Evolutionary conservation across 2,329 filamentous ascomycete genomes (phyloP), one percentile per base, ranked within the genome.

Genomic region (Knoxdaviesia capensis): DNA sequence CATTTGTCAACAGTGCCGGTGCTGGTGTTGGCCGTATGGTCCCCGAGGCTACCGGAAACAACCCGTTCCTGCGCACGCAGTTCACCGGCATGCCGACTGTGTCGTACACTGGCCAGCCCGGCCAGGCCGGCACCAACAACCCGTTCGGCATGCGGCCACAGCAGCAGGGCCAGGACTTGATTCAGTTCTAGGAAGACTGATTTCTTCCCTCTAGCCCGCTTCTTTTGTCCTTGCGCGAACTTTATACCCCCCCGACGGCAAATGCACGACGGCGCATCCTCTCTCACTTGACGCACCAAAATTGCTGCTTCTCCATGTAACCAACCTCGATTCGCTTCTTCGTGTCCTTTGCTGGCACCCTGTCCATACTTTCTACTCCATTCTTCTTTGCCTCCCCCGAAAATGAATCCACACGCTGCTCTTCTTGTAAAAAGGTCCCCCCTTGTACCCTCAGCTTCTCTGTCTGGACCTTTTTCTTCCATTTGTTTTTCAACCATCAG

Each of bases 1-100:
- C 83, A 0, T 98, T 96, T 57, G 80, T 98, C 62, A 98, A 98
- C 62, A 93, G 84, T 46, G 86, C 90, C 6, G 90, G 90, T 40
- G 68, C 80, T 34, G 83, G 84, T n/a, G 62, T 83, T 44, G 74
- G 75, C 50, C 71, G 73, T 44, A 60, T 94, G 37, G 82, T 65
- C 46, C 56, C 66, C 42, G 66, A 86, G 20, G 84, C 83, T 1
- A 85, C 78, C 2, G 80, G 80, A 32, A 90, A 74, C 63, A 96
- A 96, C 55, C 90, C 90, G 1, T 98, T 96, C 64, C 64, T 93
- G 51, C 74, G 77, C 46, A 75, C 77, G 46, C 85, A 92, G 56
- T 90, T 80, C 52, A 93, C 84, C 0, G 85, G 85, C 35, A 74
- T 79, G 70, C 77, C 77, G 31, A 65, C 64, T 32, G 61, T 71